phyloP scores from a whole-genome alignment of 441 rosid species.

The Gossypium gossypioides region DNA sequence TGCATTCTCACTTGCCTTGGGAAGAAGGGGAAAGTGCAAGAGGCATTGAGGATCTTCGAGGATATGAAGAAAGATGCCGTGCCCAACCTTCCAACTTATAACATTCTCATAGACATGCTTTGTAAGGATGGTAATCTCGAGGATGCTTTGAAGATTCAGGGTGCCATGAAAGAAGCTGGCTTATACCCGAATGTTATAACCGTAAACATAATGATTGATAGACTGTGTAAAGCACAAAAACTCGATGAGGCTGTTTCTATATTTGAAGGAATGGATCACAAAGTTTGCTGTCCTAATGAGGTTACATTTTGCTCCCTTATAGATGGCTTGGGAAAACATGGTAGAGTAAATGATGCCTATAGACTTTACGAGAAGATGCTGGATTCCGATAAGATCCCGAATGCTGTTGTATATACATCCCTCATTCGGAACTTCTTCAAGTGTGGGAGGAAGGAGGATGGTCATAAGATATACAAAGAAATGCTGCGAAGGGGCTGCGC shows the following conservation, averaged over 20 bases:
- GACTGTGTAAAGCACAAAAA: slow-evolving; percentile 77
- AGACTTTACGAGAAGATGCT: slow-evolving; percentile 75
- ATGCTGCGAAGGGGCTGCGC: slow-evolving; percentile 54
- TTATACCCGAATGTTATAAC: slow-evolving; percentile 76
- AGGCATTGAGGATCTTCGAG: slow-evolving; percentile 62
- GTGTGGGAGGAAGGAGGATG: slow-evolving; percentile 76
- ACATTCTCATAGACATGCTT: slow-evolving; percentile 69
- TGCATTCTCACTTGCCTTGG: slow-evolving; percentile 86
- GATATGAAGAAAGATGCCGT: slow-evolving; percentile 77
- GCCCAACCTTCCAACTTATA: slow-evolving; percentile 68
- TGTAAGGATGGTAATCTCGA: slow-evolving; percentile 67
- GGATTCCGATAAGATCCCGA: slow-evolving; percentile 50
- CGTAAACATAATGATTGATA: slow-evolving; percentile 81
- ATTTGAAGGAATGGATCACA: slow-evolving; percentile 65
- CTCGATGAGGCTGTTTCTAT: slow-evolving; percentile 72
- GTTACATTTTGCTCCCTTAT: slow-evolving; percentile 81
- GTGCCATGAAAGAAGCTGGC: slow-evolving; percentile 78
- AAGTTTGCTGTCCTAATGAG: slow-evolving; percentile 61
- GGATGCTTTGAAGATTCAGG: slow-evolving; percentile 53
- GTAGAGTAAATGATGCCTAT: slow-evolving; percentile 80
- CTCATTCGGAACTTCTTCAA: slow-evolving; percentile 75
- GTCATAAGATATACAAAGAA: slow-evolving; percentile 88
- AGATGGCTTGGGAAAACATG: slow-evolving; percentile 79
- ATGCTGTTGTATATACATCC: slow-evolving; percentile 64
- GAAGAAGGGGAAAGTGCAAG: slow-evolving; percentile 48